Conservation (phyloP, 148 eudicot species). For the Heliosperma pusillum region DNA sequence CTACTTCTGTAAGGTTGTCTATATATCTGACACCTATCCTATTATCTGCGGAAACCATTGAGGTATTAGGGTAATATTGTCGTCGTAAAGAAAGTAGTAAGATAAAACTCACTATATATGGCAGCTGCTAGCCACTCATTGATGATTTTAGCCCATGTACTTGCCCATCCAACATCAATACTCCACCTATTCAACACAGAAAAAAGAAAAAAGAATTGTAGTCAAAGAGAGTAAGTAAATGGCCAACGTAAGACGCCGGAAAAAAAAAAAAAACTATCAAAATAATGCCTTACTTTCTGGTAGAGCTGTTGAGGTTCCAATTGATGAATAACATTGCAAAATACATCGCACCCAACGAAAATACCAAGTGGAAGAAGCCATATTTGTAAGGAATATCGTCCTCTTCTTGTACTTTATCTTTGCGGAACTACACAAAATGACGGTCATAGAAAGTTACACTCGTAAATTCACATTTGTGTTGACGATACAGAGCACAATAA, state of each 20-base stretch:
- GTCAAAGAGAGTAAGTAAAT: not conserved
- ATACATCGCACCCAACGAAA: constrained; percentile 95
- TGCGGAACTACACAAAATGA: constrained; percentile 52
- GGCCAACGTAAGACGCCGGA: constrained; percentile 1
- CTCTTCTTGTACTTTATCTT: constrained; percentile 48
- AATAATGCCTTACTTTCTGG: constrained; percentile 49
- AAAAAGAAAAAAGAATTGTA: not conserved
- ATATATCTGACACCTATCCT: no score
- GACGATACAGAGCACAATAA: not conserved
- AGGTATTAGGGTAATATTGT: no score
- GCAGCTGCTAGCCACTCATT: constrained; percentile 99
- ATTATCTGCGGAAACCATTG: no score
- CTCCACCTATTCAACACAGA: constrained; percentile 60
- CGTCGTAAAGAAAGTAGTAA: no score
- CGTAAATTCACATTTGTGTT: not conserved
- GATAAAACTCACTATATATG: constrained; percentile 60
- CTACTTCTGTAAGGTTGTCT: no score
- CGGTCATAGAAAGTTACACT: not conserved
- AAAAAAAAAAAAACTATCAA: not conserved
- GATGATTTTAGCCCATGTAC: constrained; percentile 95
- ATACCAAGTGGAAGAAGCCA: constrained; percentile 87
- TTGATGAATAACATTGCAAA: constrained; percentile 92
- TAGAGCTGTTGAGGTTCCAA: constrained; percentile 76
- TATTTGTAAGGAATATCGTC: constrained; percentile 84
- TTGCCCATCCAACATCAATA: constrained; percentile 97